A percentile compares a stretch with the other conserved stretches of the same genome.
Evolutionary conservation across 495 filamentous ascomycete genomes (phyloP).

Genomic region (Aspergillus ellipticus): DNA sequence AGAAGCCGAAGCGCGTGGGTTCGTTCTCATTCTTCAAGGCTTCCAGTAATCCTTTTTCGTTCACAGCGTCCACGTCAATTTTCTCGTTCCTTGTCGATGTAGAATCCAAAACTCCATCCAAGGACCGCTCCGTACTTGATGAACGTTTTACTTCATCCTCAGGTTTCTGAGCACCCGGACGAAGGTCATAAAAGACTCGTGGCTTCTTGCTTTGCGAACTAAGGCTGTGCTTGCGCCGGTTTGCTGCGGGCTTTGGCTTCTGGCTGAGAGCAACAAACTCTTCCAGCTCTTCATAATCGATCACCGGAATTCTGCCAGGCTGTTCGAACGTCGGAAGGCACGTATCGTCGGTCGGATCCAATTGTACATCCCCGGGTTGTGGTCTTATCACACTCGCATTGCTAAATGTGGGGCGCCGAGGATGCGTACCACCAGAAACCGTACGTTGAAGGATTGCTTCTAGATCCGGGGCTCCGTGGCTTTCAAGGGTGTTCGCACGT

Average conservation of each 20-base stretch:
- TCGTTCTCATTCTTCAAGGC: conserved; percentile 47
- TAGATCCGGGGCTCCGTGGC: conserved; percentile 52
- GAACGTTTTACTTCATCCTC: conserved; percentile 31
- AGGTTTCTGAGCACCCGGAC: conserved; percentile 32
- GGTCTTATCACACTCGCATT: conserved; percentile 52
- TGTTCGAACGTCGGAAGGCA: conserved; percentile 68
- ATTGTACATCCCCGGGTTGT: conserved; percentile 41
- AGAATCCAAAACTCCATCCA: conserved; percentile 22
- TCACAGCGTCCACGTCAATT: conserved; percentile 19
- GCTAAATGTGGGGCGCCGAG: conserved; percentile 58
- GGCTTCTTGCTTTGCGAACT: conserved; percentile 47
- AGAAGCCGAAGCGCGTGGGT: conserved; percentile 85
- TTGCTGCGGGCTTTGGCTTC: conserved; percentile 30
- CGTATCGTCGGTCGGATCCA: conserved; percentile 67
- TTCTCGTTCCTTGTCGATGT: conserved; percentile 22
- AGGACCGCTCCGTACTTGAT: conserved; percentile 21
- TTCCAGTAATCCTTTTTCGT: conserved; percentile 32
- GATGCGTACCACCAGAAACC: conserved; percentile 63
- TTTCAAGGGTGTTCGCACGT: conserved; percentile 60
- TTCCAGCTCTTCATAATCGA: conserved; percentile 87
- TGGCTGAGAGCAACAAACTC: conserved; percentile 70
- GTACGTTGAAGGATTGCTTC: conserved; percentile 67
- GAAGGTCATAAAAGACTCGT: conserved; percentile 63
- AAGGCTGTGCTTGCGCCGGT: conserved; percentile 48
- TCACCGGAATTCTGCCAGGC: conserved; percentile 54